Conservation (phyloP, 139 green algal genomes). For the Spirogloea muscicola region DNA sequence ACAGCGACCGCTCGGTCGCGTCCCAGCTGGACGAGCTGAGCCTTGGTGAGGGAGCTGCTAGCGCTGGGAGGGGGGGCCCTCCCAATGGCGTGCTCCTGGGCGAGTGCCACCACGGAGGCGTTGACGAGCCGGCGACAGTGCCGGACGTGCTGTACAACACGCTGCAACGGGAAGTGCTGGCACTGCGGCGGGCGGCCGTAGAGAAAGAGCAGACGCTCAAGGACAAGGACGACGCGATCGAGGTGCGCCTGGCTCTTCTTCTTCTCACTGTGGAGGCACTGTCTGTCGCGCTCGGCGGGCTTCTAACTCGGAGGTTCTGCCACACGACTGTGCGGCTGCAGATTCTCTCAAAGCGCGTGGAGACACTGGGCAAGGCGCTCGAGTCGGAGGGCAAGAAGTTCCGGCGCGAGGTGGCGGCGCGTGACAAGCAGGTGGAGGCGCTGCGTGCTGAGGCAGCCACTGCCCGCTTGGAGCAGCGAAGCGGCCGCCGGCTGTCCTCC, state of each 20-base stretch:
- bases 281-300: no score
- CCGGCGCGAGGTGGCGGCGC: conserved; percentile 5
- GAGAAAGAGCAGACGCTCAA: conserved; percentile 42
- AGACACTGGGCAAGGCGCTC: conserved; percentile 20
- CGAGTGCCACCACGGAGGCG: no score
- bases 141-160: conserved; percentile 27
- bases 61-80: no score
- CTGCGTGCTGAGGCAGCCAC: no score
- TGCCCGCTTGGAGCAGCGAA: no score
- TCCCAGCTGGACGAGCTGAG: not conserved
- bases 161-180: conserved; percentile 34
- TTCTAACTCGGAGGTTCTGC: no score
- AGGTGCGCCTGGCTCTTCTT: no score
- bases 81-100: no score
- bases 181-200: not conserved
- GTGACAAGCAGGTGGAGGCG: conserved; percentile 25
- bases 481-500: no score
- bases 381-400: conserved; percentile 24
- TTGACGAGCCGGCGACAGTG: no score
- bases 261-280: no score
- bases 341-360: conserved; percentile 35
- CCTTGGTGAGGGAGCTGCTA: no score
- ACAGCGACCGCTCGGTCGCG: not conserved
- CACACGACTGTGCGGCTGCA: conserved; percentile 1
- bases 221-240: conserved; percentile 42